Percentiles rank a stretch among this genome's conserved stretches.
These are phyloP conservation scores for Trichophyton schoenleinii DNA, from an alignment of 2,329 filamentous ascomycete genomes.

Conservation along the genomic window DNA sequence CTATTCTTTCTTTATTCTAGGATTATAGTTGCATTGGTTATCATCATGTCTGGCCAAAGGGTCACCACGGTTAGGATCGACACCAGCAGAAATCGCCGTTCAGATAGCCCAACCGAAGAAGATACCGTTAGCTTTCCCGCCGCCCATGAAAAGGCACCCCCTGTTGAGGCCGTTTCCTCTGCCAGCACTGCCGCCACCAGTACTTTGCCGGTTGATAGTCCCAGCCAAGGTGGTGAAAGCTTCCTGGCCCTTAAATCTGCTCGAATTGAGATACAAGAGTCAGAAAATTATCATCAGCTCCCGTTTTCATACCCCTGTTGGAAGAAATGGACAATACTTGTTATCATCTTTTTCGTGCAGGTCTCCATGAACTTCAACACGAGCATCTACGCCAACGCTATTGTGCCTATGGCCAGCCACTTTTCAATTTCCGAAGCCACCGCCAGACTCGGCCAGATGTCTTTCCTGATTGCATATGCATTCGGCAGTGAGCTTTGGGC, in stretches of 20 bases:
- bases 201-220: no score
- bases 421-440: constrained; percentile 55
- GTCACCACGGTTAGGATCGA: neutral
- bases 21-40: neutral
- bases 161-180: neutral
- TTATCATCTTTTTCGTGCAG: constrained; percentile 57
- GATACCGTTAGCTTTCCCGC: neutral
- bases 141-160: neutral
- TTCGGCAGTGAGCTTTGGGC: constrained; percentile 83
- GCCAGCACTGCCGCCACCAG: neutral
- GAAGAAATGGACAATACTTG: constrained; percentile 59
- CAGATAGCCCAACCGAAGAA: neutral
- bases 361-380: constrained; percentile 70
- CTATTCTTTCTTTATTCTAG: neutral
- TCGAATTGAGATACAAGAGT: constrained; percentile 31
- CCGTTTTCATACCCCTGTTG: constrained; percentile 47
- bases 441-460: constrained; percentile 58
- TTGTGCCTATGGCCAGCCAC: constrained; percentile 49
- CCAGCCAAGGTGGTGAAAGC: neutral
- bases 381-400: constrained; percentile 56
- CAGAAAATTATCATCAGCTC: constrained; percentile 52
- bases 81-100: neutral
- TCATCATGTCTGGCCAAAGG: neutral
- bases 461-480: constrained; percentile 65
- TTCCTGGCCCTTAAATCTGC: neutral